Evolutionary conservation across 176 grass and related monocot genomes (phyloP).

Genomic region (Rhipidocladum racemiflorum): DNA sequence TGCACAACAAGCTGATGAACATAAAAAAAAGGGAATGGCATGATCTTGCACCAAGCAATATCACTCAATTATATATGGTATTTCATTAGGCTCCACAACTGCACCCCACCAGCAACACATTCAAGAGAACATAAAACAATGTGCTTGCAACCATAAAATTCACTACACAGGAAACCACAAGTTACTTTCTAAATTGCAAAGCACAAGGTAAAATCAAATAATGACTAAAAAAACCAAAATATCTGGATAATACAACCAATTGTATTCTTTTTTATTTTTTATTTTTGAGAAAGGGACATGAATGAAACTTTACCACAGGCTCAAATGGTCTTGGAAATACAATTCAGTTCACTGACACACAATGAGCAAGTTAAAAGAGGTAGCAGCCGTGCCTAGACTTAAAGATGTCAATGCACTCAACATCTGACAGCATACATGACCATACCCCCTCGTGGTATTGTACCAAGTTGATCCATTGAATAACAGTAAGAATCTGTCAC

Average conservation of each 20-base stretch:
- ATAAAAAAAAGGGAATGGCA: not conserved
- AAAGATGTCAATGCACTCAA: not conserved
- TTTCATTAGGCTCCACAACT: not conserved
- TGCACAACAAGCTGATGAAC: not conserved
- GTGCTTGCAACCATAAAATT: not conserved
- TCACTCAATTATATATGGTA: not conserved
- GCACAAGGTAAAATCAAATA: not conserved
- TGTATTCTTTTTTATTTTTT: not conserved
- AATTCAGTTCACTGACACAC: not conserved
- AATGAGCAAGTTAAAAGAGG: not conserved
- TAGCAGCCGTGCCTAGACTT: not conserved
- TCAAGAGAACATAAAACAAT: not conserved
- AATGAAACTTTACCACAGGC: not conserved
- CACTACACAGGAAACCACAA: not conserved
- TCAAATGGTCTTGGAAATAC: not conserved
- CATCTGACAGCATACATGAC: not conserved
- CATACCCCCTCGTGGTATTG: not conserved
- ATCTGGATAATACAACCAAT: not conserved
- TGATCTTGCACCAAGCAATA: not conserved
- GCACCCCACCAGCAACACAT: not conserved
- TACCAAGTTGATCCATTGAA: conserved; percentile 13
- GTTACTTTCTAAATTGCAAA: not conserved
- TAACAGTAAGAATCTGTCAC: conserved; percentile 12
- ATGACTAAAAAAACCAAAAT: not conserved
- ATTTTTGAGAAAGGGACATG: not conserved